Evolutionary conservation across 2,329 filamentous ascomycete genomes (phyloP).

Genomic region (Xylaria sp.): DNA sequence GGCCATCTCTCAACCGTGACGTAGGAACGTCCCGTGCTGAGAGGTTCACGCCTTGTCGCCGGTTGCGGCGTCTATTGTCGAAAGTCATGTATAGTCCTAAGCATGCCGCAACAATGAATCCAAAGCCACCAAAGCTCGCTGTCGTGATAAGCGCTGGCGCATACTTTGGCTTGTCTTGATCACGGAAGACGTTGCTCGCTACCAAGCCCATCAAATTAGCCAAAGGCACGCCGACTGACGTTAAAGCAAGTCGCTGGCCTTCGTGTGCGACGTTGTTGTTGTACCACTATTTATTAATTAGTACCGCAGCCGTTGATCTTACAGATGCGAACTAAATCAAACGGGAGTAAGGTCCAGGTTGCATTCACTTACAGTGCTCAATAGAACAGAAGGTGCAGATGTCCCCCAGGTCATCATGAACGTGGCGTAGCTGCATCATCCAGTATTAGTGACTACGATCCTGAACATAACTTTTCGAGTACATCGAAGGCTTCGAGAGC

Average conservation of each 20-base stretch:
- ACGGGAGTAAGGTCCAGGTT: too few species aligned
- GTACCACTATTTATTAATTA: slow-evolving; percentile 63
- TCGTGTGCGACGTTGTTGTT: slow-evolving; percentile 87
- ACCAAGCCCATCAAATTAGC: slow-evolving; percentile 82
- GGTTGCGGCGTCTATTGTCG: slow-evolving; percentile 71
- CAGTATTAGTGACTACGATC: background rate
- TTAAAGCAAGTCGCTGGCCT: slow-evolving; percentile 74
- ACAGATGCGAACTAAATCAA: background rate
- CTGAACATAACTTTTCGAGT: background rate
- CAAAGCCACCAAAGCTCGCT: slow-evolving; percentile 69
- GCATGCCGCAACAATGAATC: slow-evolving; percentile 63
- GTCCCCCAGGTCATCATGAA: slow-evolving; percentile 89
- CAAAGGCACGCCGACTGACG: slow-evolving; percentile 76
- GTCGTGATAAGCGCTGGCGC: slow-evolving; percentile 72
- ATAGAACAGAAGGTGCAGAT: slow-evolving; percentile 75
- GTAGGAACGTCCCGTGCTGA: slow-evolving; percentile 67
- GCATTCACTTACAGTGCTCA: slow-evolving; percentile 50
- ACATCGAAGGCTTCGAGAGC: too few species aligned
- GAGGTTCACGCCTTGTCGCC: slow-evolving; percentile 63
- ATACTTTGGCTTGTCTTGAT: slow-evolving; percentile 72
- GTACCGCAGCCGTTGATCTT: slow-evolving; percentile 53
- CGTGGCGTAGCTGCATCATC: slow-evolving; percentile 63
- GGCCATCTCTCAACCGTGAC: slow-evolving; percentile 64
- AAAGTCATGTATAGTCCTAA: slow-evolving; percentile 71
- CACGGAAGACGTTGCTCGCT: slow-evolving; percentile 72